Evolutionary conservation across 1,284 basidiomycete genomes (phyloP), one percentile per base, ranked within the genome.

Genomic region (Peniophora sp.): DNA sequence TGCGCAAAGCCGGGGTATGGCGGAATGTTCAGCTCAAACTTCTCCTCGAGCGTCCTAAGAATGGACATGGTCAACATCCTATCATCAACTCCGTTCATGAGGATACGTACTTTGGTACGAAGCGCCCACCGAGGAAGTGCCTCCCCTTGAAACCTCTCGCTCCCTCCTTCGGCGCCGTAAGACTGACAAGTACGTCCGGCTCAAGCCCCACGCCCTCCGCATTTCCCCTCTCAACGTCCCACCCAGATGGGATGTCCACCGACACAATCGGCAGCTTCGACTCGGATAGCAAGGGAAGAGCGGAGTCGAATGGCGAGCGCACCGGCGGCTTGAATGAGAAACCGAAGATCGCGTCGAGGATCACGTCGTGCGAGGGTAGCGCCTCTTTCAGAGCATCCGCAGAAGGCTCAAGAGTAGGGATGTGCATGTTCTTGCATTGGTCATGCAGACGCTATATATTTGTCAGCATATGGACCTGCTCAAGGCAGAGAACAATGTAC

Each of bases 341-440:
- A 3, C 97, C 96, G 60, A 99, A 99, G 55, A 99, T 89, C 9
- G 94, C 91, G 63, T 99, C 97, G 45, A 99, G 74, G 16, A 99
- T 78, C 27, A 97, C 84, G 66, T 98, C 92, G 1, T 84, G 79
- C 19, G 77, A 71, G 3, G 68, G 61, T 5, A 96, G 70, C 0
- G 79, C 80, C 24, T 68, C 62, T 58, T 45, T 81, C 78, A 17
- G 69, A 66, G 3, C 77, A 69, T 14, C 76, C 71, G 1, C 50
- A 2, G 47, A 43, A 16, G 53, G 45, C 38, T 77, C 71, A 39
- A 93, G 64, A 6, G 85, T 79, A 1, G 75, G 77, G 53, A 98
- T 91, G 34, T 79, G 72, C 75, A 97, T 86, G 66, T 96, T 97
- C 53, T 81, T 71, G 62, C 94, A 94, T 70, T 98, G 96, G 10